Evolutionary conservation across 257 asterid species (phyloP), one percentile per base, ranked within the genome.

Genomic region (Fraxinus cuspidata): DNA sequence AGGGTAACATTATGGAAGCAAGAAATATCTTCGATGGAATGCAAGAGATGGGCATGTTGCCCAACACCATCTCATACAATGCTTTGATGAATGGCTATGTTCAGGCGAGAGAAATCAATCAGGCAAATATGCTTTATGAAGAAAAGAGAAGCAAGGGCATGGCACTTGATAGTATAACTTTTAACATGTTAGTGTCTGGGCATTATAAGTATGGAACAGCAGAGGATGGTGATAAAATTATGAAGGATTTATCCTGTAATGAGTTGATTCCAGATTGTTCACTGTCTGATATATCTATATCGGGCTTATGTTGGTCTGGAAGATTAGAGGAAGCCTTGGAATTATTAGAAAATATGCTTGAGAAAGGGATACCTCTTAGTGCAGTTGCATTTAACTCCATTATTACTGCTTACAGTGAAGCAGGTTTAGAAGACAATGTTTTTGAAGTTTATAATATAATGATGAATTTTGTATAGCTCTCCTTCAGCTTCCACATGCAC

Each of bases 61-160:
- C 97, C 12, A 76, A 81, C 84, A 87, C 91, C 37, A 71, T 27
- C 18, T 77, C 80, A 56, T 95, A 87, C 79, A 95, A 95, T 31
- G 77, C 87, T 76, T 79, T 95, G 92, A 90, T 95, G 96, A 90
- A 91, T 78, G 98, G 99, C 73, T 95, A 88, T 79, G 94, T 90
- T 53, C 93, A 95, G 86, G 92, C 92, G 10, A 87, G 97, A 83
- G 94, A 93, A 74, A 76, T 91, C n/a, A 79, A 81, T 81, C 80
- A 40, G 70, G 98, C 98, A 71, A 80, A 74, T 65, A 67, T 86
- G 85, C 92, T 95, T 68, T 93, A 83, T 85, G 87, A 89, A 76
- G 92, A 91, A 75, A 95, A 93, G 98, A 86, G 82, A 82, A 86
- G 76, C 72, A 88, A 83, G 72, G 90, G 94, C 40, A 85, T 93